phyloP scores from a whole-genome alignment of 345 rosid genomes.

The Aquilaria sinensis region DNA sequence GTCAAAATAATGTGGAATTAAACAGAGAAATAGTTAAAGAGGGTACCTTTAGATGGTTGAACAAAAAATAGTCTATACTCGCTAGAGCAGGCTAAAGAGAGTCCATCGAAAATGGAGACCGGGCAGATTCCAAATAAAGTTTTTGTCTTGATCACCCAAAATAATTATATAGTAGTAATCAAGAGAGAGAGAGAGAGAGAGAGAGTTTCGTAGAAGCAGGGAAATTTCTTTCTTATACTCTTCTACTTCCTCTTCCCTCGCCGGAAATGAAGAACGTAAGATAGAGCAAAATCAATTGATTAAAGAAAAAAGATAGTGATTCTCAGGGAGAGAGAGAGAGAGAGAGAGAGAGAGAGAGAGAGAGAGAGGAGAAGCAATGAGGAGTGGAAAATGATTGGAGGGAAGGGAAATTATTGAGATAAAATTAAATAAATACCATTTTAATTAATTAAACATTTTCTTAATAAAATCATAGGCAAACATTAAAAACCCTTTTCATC shows the following conservation, averaged over 20 bases:
- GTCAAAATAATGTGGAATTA: background rate
- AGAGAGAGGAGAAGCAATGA: conserved; percentile 9
- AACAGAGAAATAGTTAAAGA: background rate
- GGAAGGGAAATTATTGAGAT: conserved; percentile 15
- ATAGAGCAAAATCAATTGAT: background rate
- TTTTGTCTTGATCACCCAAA: conserved; percentile 19
- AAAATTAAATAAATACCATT: background rate
- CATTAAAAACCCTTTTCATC: background rate
- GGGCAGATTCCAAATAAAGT: conserved; percentile 16
- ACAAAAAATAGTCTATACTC: background rate
- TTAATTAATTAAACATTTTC: too few species aligned
- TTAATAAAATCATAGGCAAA: too few species aligned
- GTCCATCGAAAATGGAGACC: conserved; percentile 15
- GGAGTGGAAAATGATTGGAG: conserved; percentile 22
- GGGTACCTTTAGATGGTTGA: background rate
- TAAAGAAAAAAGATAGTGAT: background rate
- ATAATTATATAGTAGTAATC: conserved; percentile 1
- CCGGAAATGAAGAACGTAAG: conserved; percentile 48
- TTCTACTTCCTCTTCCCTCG: conserved; percentile 73
- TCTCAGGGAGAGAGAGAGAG: background rate
- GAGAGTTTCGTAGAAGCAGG: conserved; percentile 76
- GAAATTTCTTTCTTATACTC: conserved; percentile 76
- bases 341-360: conserved; percentile 10
- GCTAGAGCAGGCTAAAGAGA: conserved; percentile 12
- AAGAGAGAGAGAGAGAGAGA: conserved; percentile 24